Evolutionary conservation across 345 rosid genomes (phyloP).

Genomic region (Corymbia maculata): DNA sequence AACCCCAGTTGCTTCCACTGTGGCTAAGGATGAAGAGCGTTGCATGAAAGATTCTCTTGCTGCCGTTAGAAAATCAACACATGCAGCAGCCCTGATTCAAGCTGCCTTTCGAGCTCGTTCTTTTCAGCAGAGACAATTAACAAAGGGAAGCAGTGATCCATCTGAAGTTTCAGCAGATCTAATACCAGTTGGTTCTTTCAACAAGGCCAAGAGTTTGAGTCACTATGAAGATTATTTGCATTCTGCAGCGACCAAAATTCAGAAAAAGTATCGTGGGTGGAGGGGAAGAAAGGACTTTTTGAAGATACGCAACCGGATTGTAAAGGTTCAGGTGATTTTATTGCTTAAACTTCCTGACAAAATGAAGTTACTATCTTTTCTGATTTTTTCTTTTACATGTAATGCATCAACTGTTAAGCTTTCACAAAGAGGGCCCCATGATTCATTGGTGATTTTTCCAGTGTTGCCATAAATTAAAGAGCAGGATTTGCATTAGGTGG

Average conservation of each 20-base stretch:
- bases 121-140: conserved; percentile 27
- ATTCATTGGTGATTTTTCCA: background rate
- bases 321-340: conserved; percentile 48
- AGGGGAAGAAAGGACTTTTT: conserved; percentile 51
- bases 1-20: conserved; percentile 5
- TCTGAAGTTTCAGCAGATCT: conserved; percentile 30
- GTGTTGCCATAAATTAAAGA: background rate
- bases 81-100: conserved; percentile 58
- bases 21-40: conserved; percentile 12
- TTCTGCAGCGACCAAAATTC: conserved; percentile 50
- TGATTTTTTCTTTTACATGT: background rate
- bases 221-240: conserved; percentile 56
- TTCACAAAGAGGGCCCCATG: background rate
- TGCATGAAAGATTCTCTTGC: conserved; percentile 52
- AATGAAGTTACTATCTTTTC: background rate
- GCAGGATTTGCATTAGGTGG: background rate
- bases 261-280: conserved; percentile 61
- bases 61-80: conserved; percentile 52
- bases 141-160: conserved; percentile 5
- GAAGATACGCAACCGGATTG: conserved; percentile 40
- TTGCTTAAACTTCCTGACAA: background rate
- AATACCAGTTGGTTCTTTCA: conserved; percentile 34
- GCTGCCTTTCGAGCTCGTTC: conserved; percentile 32
- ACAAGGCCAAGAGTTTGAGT: conserved; percentile 18
- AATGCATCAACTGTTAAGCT: background rate